Evolutionary conservation across 1,139 yeast genomes (phyloP), one percentile per base, ranked within the genome.

Genomic region (Zygosaccharomyces sapae): DNA sequence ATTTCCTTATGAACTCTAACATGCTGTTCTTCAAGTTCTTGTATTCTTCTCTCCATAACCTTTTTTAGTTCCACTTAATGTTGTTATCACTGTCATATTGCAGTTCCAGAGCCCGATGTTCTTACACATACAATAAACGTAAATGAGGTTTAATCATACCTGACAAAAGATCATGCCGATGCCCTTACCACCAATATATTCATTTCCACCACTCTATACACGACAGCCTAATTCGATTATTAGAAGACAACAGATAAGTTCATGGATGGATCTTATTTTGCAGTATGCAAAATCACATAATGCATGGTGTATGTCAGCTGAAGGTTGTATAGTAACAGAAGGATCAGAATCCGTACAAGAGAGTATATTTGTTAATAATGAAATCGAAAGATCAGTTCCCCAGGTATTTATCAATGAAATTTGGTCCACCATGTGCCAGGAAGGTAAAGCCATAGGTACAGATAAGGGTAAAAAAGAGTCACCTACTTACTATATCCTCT

Each of bases 181-280:
- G 9, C 34, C 24, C 16, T 45, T 81, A 59, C 96, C 96, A 5
- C 73, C 81, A 43, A 86, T 90, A 36, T 87, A 88, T 66, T 73
- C 83, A 38, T 92, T 88, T 66, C 97, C 97, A 5, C 98, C 98
- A 0, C 79, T 92, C 57, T 92, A 83, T 69, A 92, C 97, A 4
- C 75, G 80, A 51, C 98, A 92, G 66, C 89, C 94, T 33, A 92
- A 92, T 59, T 77, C 81, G 39, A 81, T 87, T 16, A 83, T 94
- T 2, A 77, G 86, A 70, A 75, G 77, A 33, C 82, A 88, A 18
- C 98, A 92, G 60, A 64, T 77, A 24, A 65, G 68, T 16, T 75
- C 78, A 45, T 84, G 92, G 92, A 67, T 68, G 9, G 69, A 74
- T 50, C 72, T 75, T 62, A 74, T 75, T 42, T 64, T 84, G 24